A percentile compares a stretch with the other conserved stretches of the same genome.
phyloP scores from a whole-genome alignment of 148 eudicot genomes.

The Simmondsia chinensis region DNA sequence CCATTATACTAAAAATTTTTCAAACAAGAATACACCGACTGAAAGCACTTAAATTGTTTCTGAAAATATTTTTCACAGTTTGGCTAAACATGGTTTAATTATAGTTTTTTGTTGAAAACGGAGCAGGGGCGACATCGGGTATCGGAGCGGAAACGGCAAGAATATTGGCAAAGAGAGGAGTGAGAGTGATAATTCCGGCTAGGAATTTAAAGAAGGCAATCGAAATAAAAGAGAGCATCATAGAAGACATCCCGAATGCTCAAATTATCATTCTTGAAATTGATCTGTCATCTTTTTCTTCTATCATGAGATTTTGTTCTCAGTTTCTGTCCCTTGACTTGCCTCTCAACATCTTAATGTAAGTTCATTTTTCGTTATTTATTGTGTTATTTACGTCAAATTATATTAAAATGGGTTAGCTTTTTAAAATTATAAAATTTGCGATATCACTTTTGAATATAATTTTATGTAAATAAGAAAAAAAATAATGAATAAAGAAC shows the following conservation, averaged over 20 bases:
- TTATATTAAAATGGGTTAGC: too few relatives aligned
- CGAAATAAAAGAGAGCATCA: constrained; percentile 43
- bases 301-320: constrained; percentile 71
- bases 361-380: constrained; percentile 9
- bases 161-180: constrained; percentile 78
- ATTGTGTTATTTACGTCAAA: not conserved
- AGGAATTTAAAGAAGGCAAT: constrained; percentile 59
- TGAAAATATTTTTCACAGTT: not conserved
- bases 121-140: constrained; percentile 82
- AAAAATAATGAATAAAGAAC: too few relatives aligned
- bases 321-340: constrained; percentile 61
- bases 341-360: constrained; percentile 89
- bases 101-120: not conserved
- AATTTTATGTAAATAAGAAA: too few relatives aligned
- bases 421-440: too few relatives aligned
- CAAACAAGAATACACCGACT: too few relatives aligned
- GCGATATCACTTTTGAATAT: too few relatives aligned
- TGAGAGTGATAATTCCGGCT: constrained; percentile 64
- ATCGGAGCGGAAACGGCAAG: constrained; percentile 90
- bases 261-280: constrained; percentile 57
- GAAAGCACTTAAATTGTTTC: not conserved
- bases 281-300: constrained; percentile 78
- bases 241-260: constrained; percentile 49
- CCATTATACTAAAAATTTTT: too few relatives aligned
- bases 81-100: not conserved